Evolutionary conservation across 805 yeast species (phyloP).

Genomic region (Saccharomyces mikatae): DNA sequence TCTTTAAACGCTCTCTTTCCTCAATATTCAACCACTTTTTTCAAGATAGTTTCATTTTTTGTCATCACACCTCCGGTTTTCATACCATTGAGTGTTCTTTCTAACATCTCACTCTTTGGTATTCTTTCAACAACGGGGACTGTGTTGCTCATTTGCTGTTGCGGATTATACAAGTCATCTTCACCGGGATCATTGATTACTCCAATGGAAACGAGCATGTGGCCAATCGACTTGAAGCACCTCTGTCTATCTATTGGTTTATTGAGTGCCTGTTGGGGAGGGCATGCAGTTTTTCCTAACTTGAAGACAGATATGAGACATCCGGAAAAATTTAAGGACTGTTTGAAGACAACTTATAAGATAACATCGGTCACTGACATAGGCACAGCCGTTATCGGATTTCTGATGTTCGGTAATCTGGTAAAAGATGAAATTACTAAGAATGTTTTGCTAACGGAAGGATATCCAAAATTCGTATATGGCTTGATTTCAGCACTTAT

Average conservation of each 20-base stretch:
- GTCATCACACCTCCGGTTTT: constrained; percentile 76
- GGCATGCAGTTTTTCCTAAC: constrained; percentile 75
- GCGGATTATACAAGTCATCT: constrained; percentile 53
- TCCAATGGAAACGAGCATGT: constrained; percentile 57
- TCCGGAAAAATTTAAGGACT: constrained; percentile 46
- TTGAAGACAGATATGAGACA: constrained; percentile 64
- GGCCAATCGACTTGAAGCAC: constrained; percentile 48
- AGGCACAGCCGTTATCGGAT: constrained; percentile 59
- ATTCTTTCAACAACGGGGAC: constrained; percentile 62
- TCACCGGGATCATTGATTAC: constrained; percentile 69
- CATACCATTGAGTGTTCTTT: constrained; percentile 64
- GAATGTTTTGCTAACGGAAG: constrained; percentile 54
- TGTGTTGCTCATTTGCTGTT: constrained; percentile 46
- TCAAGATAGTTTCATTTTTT: constrained; percentile 61
- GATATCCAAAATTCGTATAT: constrained; percentile 59
- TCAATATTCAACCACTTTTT: constrained; percentile 40
- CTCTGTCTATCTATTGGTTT: constrained; percentile 57
- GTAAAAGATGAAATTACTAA: constrained; percentile 72
- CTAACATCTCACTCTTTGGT: constrained; percentile 63
- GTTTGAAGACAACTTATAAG: constrained; percentile 50
- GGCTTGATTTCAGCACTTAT: constrained; percentile 56
- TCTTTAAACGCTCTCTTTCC: constrained; percentile 67
- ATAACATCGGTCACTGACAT: constrained; percentile 55
- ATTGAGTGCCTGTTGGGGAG: constrained; percentile 77
- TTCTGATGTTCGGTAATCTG: constrained; percentile 68